Evolutionary conservation across 768 basidiomycete genomes (phyloP), one percentile per base, ranked within the genome.

Genomic region (Lentinula detonsa): DNA sequence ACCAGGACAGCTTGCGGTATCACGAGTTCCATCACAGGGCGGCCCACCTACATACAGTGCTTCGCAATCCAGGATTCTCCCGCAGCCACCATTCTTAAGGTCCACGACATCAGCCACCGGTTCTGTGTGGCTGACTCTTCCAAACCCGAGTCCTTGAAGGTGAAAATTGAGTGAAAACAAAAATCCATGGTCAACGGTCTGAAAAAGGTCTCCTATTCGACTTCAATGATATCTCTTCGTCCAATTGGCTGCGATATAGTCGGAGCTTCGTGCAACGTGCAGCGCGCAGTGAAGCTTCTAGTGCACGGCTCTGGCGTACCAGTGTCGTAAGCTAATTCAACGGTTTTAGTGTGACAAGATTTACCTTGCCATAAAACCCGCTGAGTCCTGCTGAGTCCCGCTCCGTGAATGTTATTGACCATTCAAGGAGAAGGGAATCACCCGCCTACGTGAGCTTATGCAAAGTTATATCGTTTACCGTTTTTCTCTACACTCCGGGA

Each of bases 221-320:
- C 8, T 11, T 21, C 21, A 23, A 21, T 18, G 11, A 9, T 23
- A 21, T 48, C 21, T 48, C 11, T 23, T 18, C 18, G 46, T 23
- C 18, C n/a, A n/a, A 48, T 48, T 48, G n/a, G 21, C 55, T 56
- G 55, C 55, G 55, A 56, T 56, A 18, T 56, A 18, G 55, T 43
- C 55, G 55, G 55, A 54, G 37, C 37, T 56, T 40, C 28, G 55
- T 56, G 40, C 55, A 56, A 56, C 55, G 55, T 56, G 55, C 39
- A 56, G 55, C 37, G 55, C 55, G 55, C 55, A 40, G 37, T 45
- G 37, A 43, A 56, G 55, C 39, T 56, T 56, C 55, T 56, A 42
- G 55, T 56, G 37, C 39, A 28, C 23, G 40, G 55, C 40, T 5
- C 13, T 43, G 55, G 55, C 50, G 50, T 51, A 56, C 39, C 18